Conservation (phyloP, 2,329 filamentous ascomycete genomes). For the Sordariomycetes sp. region DNA sequence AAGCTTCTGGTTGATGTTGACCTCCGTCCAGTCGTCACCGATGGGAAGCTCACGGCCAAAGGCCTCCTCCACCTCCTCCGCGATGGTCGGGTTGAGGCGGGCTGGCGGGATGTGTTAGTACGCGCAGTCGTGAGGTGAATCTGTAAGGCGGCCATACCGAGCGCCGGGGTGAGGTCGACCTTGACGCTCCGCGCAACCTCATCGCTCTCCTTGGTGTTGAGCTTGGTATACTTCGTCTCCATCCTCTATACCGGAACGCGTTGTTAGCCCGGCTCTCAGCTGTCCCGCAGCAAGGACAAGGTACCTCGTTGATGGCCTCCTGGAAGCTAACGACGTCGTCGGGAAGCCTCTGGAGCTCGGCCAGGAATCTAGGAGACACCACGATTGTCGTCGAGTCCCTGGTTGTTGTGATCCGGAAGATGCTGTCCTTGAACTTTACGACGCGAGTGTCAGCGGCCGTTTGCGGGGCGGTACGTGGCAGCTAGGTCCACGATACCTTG, state of each 20-base stretch:
- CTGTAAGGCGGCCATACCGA: constrained; percentile 11
- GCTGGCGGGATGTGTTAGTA: constrained; percentile 5
- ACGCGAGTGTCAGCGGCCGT: neutral
- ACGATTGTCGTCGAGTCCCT: constrained; percentile 14
- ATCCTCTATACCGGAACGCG: constrained; percentile 10
- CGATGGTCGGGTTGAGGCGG: constrained; percentile 21
- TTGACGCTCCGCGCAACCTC: constrained; percentile 17
- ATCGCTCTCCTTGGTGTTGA: constrained; percentile 10
- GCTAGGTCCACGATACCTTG: constrained; percentile 10
- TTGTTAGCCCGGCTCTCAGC: neutral
- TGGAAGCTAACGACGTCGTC: constrained; percentile 17
- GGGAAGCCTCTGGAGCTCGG: constrained; percentile 17
- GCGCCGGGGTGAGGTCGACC: constrained; percentile 16
- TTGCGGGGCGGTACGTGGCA: neutral
- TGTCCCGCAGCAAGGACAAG: neutral
- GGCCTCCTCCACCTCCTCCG: constrained; percentile 21
- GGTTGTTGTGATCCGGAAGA: constrained; percentile 15
- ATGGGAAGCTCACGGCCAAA: constrained; percentile 19
- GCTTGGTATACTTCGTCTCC: constrained; percentile 19
- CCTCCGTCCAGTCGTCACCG: constrained; percentile 23
- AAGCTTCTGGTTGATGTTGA: constrained; percentile 25
- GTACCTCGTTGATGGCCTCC: constrained; percentile 12
- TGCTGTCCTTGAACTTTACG: constrained; percentile 15
- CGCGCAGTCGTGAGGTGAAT: neutral
- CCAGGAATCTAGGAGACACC: constrained; percentile 15